Conservation (phyloP, 768 basidiomycete species). For the Rossbeevera mucosa region DNA sequence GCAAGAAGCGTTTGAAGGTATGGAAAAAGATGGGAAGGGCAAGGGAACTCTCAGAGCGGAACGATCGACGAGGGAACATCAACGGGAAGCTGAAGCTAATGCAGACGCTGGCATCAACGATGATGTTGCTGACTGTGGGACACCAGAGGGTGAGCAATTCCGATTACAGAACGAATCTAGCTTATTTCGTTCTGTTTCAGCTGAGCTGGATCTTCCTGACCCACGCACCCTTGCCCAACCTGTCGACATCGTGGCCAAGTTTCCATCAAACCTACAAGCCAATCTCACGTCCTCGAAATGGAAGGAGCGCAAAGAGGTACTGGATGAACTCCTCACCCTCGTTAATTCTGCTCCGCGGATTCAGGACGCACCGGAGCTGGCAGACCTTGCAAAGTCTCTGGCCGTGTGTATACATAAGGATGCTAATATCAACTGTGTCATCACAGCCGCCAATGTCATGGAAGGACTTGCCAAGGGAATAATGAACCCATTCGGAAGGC, state of each 20-base stretch:
- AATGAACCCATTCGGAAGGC: conserved; percentile 66
- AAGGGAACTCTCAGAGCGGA: conserved; percentile 78
- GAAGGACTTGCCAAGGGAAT: conserved; percentile 85
- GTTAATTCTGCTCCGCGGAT: conserved; percentile 70
- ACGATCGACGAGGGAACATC: conserved; percentile 70
- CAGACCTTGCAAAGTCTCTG: conserved; percentile 70
- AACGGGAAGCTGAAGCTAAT: conserved; percentile 60
- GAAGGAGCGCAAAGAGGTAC: conserved; percentile 93
- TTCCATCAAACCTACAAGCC: conserved; percentile 71
- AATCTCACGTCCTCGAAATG: conserved; percentile 88
- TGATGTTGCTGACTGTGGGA: conserved; percentile 41
- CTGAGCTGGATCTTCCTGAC: conserved; percentile 60
- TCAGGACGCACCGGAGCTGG: conserved; percentile 73
- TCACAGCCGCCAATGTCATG: conserved; percentile 77
- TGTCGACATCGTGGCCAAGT: conserved; percentile 68
- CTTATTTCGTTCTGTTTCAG: conserved; percentile 5
- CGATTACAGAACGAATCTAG: not conserved
- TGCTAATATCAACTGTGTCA: conserved; percentile 94
- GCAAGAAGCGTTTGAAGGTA: conserved; percentile 79
- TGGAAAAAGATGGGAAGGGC: conserved; percentile 84
- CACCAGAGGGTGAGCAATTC: conserved; percentile 43
- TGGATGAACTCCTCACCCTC: conserved; percentile 76
- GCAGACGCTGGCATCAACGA: conserved; percentile 33
- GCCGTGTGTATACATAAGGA: conserved; percentile 81
- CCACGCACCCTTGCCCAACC: conserved; percentile 77